A percentile compares a stretch with the other conserved stretches of the same genome.
Conservation (phyloP, 441 rosid species). For the California macrophylla region DNA sequence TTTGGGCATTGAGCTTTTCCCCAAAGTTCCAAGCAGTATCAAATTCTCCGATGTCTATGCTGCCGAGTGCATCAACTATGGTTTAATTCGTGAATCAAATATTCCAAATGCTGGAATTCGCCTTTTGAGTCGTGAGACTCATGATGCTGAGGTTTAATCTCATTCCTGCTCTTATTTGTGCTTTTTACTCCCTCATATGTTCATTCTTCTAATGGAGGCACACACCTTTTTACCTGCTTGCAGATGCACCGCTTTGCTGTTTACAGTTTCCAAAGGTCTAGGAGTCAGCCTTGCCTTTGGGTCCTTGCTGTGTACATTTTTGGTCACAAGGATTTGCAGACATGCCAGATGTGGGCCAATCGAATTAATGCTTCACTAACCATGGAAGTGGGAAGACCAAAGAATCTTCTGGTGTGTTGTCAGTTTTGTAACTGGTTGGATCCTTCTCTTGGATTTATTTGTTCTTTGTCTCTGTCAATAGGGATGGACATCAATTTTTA, state of each 20-base stretch:
- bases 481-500: constrained; percentile 14
- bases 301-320: constrained; percentile 38
- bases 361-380: constrained; percentile 38
- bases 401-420: constrained; percentile 62
- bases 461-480: constrained; percentile 9
- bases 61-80: constrained; percentile 41
- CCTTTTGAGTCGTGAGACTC: constrained; percentile 28
- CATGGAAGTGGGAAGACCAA: constrained; percentile 53
- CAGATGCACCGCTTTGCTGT: constrained; percentile 62
- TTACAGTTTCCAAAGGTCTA: constrained; percentile 45
- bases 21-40: constrained; percentile 30
- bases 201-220: constrained; percentile 7
- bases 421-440: constrained; percentile 11
- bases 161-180: background rate
- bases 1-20: constrained; percentile 37
- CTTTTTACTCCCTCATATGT: background rate
- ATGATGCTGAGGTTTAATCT: constrained; percentile 41
- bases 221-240: constrained; percentile 12
- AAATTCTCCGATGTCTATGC: constrained; percentile 57
- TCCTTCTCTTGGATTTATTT: constrained; percentile 5
- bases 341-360: constrained; percentile 63
- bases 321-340: constrained; percentile 54
- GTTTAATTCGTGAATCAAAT: constrained; percentile 28
- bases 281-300: constrained; percentile 59
- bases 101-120: constrained; percentile 29